Conservation (phyloP, 352 stramenopile species). For the Phytophthora lateralis region DNA sequence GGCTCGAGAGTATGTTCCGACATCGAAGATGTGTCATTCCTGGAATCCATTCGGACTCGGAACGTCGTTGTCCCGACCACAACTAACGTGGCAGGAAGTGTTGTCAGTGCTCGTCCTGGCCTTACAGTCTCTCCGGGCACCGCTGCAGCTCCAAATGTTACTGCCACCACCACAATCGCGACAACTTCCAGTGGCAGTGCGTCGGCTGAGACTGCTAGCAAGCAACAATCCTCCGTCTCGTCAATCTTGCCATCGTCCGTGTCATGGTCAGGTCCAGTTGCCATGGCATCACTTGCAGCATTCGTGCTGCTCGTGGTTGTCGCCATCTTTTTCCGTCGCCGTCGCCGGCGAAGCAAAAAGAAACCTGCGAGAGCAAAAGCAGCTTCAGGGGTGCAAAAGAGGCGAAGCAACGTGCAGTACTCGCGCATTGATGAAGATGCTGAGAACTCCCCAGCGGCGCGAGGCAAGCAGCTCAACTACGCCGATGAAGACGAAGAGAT, state of each 20-base stretch:
- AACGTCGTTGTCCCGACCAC: background rate
- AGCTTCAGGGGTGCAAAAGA: conserved; percentile 13
- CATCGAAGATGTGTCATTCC: conserved; percentile 38
- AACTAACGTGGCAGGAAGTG: background rate
- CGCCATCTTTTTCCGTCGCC: conserved; percentile 21
- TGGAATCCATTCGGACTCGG: conserved; percentile 26
- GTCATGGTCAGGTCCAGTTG: conserved; percentile 28
- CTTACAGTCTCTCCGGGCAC: background rate
- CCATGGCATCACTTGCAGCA: conserved; percentile 24
- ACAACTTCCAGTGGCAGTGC: conserved; percentile 6
- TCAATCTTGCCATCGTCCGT: conserved; percentile 25
- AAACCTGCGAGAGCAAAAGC: conserved; percentile 19
- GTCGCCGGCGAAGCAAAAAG: conserved; percentile 9
- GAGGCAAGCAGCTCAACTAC: conserved; percentile 7
- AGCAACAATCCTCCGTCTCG: conserved; percentile 13
- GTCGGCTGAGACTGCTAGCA: conserved; percentile 5
- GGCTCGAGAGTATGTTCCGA: conserved; percentile 29
- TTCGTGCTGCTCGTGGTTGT: conserved; percentile 24
- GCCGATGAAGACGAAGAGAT: conserved; percentile 23
- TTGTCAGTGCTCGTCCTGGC: conserved; percentile 1
- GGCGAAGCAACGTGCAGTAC: conserved; percentile 31
- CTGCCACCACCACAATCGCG: background rate
- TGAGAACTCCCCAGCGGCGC: conserved; percentile 8
- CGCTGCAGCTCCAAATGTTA: background rate
- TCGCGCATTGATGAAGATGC: conserved; percentile 27